phyloP scores from a whole-genome alignment of 352 stramenopile species.

The Blastocystis sp. region DNA sequence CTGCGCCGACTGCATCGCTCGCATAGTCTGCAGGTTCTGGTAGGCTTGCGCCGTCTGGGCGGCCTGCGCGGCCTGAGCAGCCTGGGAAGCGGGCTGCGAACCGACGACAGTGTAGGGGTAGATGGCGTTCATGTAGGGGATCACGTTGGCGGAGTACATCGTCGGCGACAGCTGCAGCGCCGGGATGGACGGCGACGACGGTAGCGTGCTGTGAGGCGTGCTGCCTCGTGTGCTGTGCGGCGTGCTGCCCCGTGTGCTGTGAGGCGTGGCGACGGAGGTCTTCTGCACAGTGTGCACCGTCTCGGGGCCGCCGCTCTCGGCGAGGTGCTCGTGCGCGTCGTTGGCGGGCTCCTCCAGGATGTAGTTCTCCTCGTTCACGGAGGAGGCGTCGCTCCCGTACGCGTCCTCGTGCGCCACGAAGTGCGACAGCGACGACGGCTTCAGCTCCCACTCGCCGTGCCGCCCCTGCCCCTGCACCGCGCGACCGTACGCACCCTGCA shows the following conservation, averaged over 20 bases:
- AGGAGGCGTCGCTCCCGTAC: background rate
- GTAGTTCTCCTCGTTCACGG: slow-evolving; percentile 21
- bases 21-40: no score
- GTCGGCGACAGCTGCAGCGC: slow-evolving; percentile 7
- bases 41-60: no score
- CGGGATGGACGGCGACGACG: background rate
- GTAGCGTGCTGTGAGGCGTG: background rate
- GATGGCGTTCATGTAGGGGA: background rate
- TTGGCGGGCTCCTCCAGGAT: slow-evolving; percentile 14
- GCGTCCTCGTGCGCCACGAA: background rate
- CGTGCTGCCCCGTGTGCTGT: background rate
- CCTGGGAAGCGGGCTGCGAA: background rate
- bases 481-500: no score
- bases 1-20: no score
- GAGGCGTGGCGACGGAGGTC: background rate
- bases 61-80: no score
- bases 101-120: background rate
- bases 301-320: background rate
- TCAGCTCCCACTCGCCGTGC: no score
- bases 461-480: no score
- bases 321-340: background rate
- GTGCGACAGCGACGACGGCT: background rate
- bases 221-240: background rate
- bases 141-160: slow-evolving; percentile 1
- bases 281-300: background rate